Evolutionary conservation across 2,329 filamentous ascomycete species (phyloP).

Genomic region (Hymenoscyphus scutula): DNA sequence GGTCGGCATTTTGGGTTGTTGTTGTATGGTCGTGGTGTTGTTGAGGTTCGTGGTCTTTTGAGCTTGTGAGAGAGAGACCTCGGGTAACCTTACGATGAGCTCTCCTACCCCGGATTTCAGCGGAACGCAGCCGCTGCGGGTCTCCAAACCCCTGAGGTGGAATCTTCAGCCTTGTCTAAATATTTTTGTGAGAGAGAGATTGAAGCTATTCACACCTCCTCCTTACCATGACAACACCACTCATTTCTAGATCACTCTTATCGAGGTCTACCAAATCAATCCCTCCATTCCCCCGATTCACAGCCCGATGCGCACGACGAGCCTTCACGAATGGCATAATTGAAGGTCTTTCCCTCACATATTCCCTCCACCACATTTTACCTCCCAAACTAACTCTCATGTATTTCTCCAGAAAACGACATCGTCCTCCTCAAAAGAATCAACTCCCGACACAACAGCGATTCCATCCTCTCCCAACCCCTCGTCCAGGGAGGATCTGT

Average conservation of each 20-base stretch:
- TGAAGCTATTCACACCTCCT: not conserved
- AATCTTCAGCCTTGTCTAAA: not conserved
- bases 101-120: not conserved
- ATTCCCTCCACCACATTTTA: not conserved
- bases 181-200: not conserved
- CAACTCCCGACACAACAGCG: constrained; percentile 12
- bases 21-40: no score
- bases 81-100: no score
- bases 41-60: not conserved
- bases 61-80: not conserved
- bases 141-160: not conserved
- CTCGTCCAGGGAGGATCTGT: constrained; percentile 40
- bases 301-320: constrained; percentile 1
- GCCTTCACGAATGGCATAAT: constrained; percentile 19
- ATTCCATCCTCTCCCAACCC: constrained; percentile 41
- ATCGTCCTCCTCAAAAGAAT: constrained; percentile 31
- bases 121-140: not conserved
- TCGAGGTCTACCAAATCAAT: not conserved
- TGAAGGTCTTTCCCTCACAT: constrained; percentile 20
- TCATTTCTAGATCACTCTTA: not conserved
- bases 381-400: not conserved
- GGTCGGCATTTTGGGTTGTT: constrained; percentile 29
- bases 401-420: constrained; percentile 31
- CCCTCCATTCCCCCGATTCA: constrained; percentile 9
- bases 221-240: not conserved